Conservation (phyloP, 2,329 filamentous ascomycete genomes). For the Plectosphaerella plurivora region DNA sequence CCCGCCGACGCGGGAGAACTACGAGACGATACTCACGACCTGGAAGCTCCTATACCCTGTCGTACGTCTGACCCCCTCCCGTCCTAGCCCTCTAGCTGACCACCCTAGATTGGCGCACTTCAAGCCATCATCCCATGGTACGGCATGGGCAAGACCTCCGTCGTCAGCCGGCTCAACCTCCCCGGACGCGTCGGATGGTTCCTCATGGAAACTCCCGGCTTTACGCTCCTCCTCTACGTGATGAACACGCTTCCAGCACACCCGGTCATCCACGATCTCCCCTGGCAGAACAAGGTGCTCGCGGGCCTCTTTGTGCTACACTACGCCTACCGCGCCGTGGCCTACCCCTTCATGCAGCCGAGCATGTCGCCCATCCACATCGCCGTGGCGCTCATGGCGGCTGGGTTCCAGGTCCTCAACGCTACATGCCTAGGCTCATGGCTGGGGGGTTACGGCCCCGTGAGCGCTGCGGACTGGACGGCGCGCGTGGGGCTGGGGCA, state of each 20-base stretch:
- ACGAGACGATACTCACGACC: slow-evolving; percentile 43
- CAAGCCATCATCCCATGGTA: slow-evolving; percentile 82
- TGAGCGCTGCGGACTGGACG: slow-evolving; percentile 48
- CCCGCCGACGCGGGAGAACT: slow-evolving; percentile 55
- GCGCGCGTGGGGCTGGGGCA: slow-evolving; percentile 33
- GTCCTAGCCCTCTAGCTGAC: slow-evolving; percentile 3
- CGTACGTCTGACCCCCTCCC: slow-evolving; percentile 24
- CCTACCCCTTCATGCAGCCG: slow-evolving; percentile 78
- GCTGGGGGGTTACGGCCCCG: slow-evolving; percentile 75
- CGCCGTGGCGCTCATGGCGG: slow-evolving; percentile 58
- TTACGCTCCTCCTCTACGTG: slow-evolving; percentile 73
- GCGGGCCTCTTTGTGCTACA: slow-evolving; percentile 71
- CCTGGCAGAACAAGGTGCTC: slow-evolving; percentile 75
- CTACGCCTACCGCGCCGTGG: slow-evolving; percentile 83
- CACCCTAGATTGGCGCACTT: slow-evolving; percentile 15
- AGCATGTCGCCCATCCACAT: slow-evolving; percentile 88
- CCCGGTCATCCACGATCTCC: slow-evolving; percentile 54
- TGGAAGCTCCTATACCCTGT: slow-evolving; percentile 51
- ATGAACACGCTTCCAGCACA: slow-evolving; percentile 63
- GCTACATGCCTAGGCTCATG: slow-evolving; percentile 73
- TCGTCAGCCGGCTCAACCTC: slow-evolving; percentile 71
- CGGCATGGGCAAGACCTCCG: slow-evolving; percentile 88
- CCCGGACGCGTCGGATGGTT: slow-evolving; percentile 85
- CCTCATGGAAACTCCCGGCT: slow-evolving; percentile 79
- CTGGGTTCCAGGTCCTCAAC: slow-evolving; percentile 77